A percentile compares a stretch with the other conserved stretches of the same genome.
Conservation (phyloP, 139 green algal genomes). For the Chlamydomonas sp. region DNA sequence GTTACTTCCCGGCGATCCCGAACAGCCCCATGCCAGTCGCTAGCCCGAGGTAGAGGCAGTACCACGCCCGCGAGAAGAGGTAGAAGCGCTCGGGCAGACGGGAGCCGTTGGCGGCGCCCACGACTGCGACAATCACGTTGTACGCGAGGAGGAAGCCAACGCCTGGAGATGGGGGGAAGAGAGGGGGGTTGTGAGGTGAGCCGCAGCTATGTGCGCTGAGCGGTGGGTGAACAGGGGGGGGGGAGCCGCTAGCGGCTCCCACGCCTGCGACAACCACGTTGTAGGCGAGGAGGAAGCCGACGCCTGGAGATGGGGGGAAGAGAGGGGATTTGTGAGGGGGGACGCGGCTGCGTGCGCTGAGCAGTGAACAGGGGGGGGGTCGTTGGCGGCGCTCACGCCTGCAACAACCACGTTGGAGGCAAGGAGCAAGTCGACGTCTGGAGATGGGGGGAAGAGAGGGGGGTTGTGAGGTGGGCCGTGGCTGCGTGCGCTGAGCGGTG, state of each 20-base stretch:
- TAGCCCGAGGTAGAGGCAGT: slow-evolving; percentile 52
- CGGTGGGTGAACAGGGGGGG: too few relatives aligned
- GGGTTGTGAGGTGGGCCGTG: too few relatives aligned
- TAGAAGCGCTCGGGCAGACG: slow-evolving; percentile 55
- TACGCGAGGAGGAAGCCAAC: slow-evolving; percentile 44
- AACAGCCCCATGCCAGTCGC: slow-evolving; percentile 28
- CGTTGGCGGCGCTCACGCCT: slow-evolving; percentile 39
- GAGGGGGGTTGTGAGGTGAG: too few relatives aligned
- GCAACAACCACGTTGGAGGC: slow-evolving; percentile 52
- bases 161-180: too few relatives aligned
- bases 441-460: too few relatives aligned
- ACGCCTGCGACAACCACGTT: slow-evolving; percentile 45
- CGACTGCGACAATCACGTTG: slow-evolving; percentile 43
- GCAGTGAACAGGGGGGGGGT: slow-evolving; percentile 42
- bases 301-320: too few relatives aligned
- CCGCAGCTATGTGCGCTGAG: background rate
- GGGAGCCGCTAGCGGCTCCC: slow-evolving; percentile 36
- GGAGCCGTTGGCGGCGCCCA: slow-evolving; percentile 40
- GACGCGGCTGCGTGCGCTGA: background rate
- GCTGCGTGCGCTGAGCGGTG: too few relatives aligned
- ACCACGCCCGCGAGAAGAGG: slow-evolving; percentile 59
- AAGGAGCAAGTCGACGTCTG: slow-evolving; percentile 36
- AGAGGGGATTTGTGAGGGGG: too few relatives aligned
- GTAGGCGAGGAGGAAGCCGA: slow-evolving; percentile 45
- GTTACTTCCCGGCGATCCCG: too few relatives aligned